These are phyloP conservation scores for Auriculariales sp. DNA, from an alignment of 768 basidiomycete species.

Conservation along the genomic window DNA sequence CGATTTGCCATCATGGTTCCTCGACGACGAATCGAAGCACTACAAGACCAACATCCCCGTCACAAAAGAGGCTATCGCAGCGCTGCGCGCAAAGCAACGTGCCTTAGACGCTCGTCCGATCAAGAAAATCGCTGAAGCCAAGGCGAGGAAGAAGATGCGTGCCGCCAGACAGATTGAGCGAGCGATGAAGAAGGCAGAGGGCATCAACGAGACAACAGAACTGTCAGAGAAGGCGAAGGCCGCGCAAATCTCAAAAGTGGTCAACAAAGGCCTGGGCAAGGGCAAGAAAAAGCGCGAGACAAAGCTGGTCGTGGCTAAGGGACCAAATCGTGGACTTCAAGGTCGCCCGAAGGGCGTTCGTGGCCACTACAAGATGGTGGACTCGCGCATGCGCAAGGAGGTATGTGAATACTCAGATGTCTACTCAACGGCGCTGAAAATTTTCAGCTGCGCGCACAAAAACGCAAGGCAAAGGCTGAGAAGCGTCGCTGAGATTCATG, in stretches of 20 bases:
- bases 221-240: slow-evolving; percentile 94
- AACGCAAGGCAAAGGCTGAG: slow-evolving; percentile 59
- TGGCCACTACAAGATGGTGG: slow-evolving; percentile 90
- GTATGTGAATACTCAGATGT: slow-evolving; percentile 24
- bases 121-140: slow-evolving; percentile 97
- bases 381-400: slow-evolving; percentile 88
- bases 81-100: slow-evolving; percentile 77
- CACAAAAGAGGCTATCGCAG: slow-evolving; percentile 85
- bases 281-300: slow-evolving; percentile 56
- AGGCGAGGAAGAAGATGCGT: slow-evolving; percentile 90
- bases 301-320: slow-evolving; percentile 86
- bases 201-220: slow-evolving; percentile 74
- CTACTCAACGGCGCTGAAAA: slow-evolving; percentile 1
- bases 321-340: slow-evolving; percentile 75
- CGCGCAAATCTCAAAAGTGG: slow-evolving; percentile 80
- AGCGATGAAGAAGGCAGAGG: slow-evolving; percentile 92
- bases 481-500: slow-evolving; percentile 49
- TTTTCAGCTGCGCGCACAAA: slow-evolving; percentile 63
- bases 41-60: slow-evolving; percentile 94
- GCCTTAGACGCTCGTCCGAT: slow-evolving; percentile 93
- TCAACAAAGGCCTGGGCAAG: slow-evolving; percentile 63
- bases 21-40: slow-evolving; percentile 87
- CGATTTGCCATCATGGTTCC: slow-evolving; percentile 86
- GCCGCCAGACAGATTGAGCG: slow-evolving; percentile 76
- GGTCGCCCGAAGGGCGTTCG: slow-evolving; percentile 93